Conservation (phyloP, 1,284 basidiomycete genomes). For the Malassezia japonica region DNA sequence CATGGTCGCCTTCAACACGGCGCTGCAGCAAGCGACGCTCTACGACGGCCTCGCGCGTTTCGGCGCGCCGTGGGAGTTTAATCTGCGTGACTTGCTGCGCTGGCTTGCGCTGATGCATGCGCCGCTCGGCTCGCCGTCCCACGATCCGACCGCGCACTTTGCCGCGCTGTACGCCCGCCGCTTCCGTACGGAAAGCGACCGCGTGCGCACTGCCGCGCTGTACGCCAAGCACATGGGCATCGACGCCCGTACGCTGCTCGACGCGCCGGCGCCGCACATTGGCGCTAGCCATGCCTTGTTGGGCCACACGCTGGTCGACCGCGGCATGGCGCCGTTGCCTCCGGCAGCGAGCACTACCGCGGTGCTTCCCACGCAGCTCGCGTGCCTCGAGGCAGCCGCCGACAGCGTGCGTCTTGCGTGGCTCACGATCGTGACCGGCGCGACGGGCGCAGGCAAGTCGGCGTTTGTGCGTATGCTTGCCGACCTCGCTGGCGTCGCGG, state of each 20-base stretch:
- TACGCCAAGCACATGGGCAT: constrained; percentile 51
- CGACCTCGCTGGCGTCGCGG: constrained; percentile 58
- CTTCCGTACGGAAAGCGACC: constrained; percentile 68
- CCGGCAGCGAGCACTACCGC: constrained; percentile 14
- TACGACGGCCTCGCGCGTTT: constrained; percentile 65
- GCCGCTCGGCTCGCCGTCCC: constrained; percentile 55
- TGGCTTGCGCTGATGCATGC: constrained; percentile 59
- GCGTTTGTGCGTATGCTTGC: constrained; percentile 65
- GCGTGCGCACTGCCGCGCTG: constrained; percentile 56
- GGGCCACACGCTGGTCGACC: constrained; percentile 58
- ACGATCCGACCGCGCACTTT: constrained; percentile 36
- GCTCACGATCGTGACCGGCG: constrained; percentile 79
- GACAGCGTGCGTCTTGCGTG: constrained; percentile 69
- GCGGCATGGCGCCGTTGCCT: constrained; percentile 41
- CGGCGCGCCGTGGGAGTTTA: constrained; percentile 97
- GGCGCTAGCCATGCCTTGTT: constrained; percentile 58
- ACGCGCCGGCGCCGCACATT: not conserved
- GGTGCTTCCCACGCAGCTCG: constrained; percentile 61
- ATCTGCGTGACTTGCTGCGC: constrained; percentile 84
- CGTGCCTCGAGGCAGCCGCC: constrained; percentile 65
- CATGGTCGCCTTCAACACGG: constrained; percentile 75
- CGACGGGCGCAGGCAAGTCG: constrained; percentile 69
- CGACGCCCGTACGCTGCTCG: constrained; percentile 17
- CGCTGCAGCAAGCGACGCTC: constrained; percentile 63
- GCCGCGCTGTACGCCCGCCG: constrained; percentile 62